Evolutionary conservation across 257 asterid genomes (phyloP), one percentile per base, ranked within the genome.

Genomic region (Gentiana dahurica): DNA sequence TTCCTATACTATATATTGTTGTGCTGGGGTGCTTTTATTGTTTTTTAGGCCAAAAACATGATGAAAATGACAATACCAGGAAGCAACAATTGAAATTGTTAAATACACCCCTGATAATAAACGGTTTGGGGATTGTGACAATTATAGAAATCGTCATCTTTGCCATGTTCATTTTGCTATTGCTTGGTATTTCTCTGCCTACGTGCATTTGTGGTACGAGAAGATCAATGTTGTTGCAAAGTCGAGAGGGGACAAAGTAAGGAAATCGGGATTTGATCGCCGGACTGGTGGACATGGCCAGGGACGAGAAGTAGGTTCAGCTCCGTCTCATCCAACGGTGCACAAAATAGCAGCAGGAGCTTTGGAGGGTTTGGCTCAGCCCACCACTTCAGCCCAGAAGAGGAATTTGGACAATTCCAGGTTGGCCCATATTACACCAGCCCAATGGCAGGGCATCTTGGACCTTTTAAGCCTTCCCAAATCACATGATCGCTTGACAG

Each of bases 1-100:
- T 88, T 51, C 98, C 98, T 13, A 80, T 92, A 33, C 38, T 92
- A 82, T 89, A 85, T 81, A 85, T 92, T 68, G 95, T 95, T 71
- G 87, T 80, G 51, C 24, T 92, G 78, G 99, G 99, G 24, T 92
- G 96, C 49, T 24, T 88, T 1, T 92, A 92, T 70, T 55, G 79
- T 68, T 95, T 85, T 53, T 63, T 92, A 68, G 95, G 91, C 60
- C 81, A 77, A 75, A 71, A 49, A 57, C 59, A 58, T n/a, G 48
- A 50, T 49, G 50, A 61, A 5, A 61, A 35, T 53, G 53, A 15
- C 57, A 72, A 56, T 2, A 58, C 37, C 56, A 71, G 85, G 54
- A 3, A 13, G 13, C 34, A 59, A 13, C 52, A 12, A 13, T 62
- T 67, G 1, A 35, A 73, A 39, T 72, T 49, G 75, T 61, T 80